These are phyloP conservation scores for Penicillium frequentans DNA, from an alignment of 2,329 filamentous ascomycete genomes.

Conservation along the genomic window DNA sequence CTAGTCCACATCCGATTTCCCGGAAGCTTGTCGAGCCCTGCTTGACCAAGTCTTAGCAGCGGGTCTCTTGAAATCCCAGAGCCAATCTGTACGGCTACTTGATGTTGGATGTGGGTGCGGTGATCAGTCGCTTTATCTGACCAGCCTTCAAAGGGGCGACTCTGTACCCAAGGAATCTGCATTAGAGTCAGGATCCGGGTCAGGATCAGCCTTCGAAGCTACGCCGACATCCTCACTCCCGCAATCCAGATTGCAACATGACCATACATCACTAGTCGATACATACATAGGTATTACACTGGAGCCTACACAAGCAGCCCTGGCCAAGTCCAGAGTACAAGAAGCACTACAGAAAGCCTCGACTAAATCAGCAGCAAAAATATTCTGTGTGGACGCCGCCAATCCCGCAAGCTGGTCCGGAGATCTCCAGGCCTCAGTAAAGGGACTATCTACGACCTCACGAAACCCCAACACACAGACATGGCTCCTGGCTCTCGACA, in stretches of 20 bases:
- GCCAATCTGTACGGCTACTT: slow-evolving; percentile 29
- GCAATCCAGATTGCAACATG: background rate
- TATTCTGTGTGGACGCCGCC: slow-evolving; percentile 55
- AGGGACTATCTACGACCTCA: background rate
- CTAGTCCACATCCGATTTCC: slow-evolving; percentile 38
- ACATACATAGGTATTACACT: slow-evolving; percentile 57
- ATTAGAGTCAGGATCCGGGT: background rate
- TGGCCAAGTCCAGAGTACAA: slow-evolving; percentile 26
- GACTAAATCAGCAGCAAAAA: background rate
- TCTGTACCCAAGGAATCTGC: background rate
- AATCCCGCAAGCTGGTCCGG: slow-evolving; percentile 46
- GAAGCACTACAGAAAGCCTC: background rate
- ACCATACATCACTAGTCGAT: slow-evolving; percentile 27
- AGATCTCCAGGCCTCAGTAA: slow-evolving; percentile 22
- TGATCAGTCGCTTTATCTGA: slow-evolving; percentile 54
- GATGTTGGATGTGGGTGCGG: slow-evolving; percentile 62
- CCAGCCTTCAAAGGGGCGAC: background rate
- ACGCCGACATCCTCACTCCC: background rate
- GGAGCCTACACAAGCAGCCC: slow-evolving; percentile 46
- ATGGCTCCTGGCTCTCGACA: slow-evolving; percentile 59
- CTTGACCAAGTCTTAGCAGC: slow-evolving; percentile 51
- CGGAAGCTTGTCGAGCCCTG: slow-evolving; percentile 52
- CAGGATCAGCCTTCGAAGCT: background rate
- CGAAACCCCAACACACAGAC: slow-evolving; percentile 19
- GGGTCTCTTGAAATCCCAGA: slow-evolving; percentile 34